phyloP scores from a whole-genome alignment of 805 yeast species.

The Spencermartinsiella europaea region DNA sequence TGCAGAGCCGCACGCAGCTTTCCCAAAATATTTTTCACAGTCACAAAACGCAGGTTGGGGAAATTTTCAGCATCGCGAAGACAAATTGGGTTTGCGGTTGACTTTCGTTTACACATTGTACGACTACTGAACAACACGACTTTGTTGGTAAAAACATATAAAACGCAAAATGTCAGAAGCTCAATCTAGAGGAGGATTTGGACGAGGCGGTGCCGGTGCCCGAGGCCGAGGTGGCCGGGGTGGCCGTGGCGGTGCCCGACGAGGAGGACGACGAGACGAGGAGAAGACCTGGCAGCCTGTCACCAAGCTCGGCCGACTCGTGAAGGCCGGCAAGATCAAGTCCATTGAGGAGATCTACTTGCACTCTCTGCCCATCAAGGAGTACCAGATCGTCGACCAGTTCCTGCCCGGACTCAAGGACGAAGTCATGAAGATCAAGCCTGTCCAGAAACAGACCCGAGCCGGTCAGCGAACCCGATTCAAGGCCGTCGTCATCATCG shows the following conservation, averaged over 20 bases:
- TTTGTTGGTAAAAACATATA: too few species aligned
- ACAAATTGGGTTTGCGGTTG: too few species aligned
- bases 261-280: constrained; percentile 80
- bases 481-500: constrained; percentile 99
- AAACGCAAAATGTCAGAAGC: constrained; percentile 11
- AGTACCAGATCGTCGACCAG: constrained; percentile 96
- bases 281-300: constrained; percentile 99
- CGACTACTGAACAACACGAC: too few species aligned
- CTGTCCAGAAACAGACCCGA: constrained; percentile 99
- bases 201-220: constrained; percentile 33
- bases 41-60: too few species aligned
- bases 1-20: too few species aligned
- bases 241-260: constrained; percentile 57
- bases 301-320: constrained; percentile 99
- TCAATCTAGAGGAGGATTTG: constrained; percentile 35
- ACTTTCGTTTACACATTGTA: too few species aligned
- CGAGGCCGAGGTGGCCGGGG: constrained; percentile 33
- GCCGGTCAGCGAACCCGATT: constrained; percentile 99
- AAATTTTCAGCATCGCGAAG: too few species aligned
- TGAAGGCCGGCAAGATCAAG: constrained; percentile 96
- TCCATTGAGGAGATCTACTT: constrained; percentile 97
- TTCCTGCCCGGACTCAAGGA: constrained; percentile 94
- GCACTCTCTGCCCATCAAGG: constrained; percentile 99
- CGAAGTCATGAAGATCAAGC: constrained; percentile 99
- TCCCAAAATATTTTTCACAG: too few species aligned